Percentiles rank a stretch among this genome's conserved stretches.
Conservation (phyloP, 441 rosid species). For the Croton setiger region DNA sequence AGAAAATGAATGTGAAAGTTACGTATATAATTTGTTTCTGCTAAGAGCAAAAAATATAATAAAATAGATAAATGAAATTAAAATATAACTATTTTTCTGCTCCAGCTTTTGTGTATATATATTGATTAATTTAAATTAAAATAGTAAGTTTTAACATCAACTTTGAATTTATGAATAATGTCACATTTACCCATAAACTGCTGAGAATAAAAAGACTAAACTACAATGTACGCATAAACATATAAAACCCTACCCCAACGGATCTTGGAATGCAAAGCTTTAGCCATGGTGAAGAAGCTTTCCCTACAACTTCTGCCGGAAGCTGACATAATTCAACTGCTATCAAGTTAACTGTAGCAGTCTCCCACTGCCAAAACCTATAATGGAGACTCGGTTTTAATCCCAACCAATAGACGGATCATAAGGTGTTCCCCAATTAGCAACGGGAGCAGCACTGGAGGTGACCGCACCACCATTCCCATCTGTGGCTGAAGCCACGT, state of each 20-base stretch:
- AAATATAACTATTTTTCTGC: too few relatives aligned
- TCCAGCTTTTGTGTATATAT: too few relatives aligned
- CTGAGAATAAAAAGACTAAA: neutral
- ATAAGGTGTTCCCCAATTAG: slow-evolving; percentile 27
- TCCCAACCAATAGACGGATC: slow-evolving; percentile 31
- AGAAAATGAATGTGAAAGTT: too few relatives aligned
- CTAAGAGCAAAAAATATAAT: too few relatives aligned
- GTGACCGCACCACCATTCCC: slow-evolving; percentile 17
- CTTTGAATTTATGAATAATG: too few relatives aligned
- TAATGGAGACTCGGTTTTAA: slow-evolving; percentile 14
- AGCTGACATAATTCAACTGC: neutral
- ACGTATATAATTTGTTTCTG: too few relatives aligned
- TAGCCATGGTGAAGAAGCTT: neutral
- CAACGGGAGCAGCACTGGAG: slow-evolving; percentile 19
- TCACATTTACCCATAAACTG: too few relatives aligned
- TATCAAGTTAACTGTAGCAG: neutral
- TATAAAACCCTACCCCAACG: neutral
- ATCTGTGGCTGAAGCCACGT: slow-evolving; percentile 19
- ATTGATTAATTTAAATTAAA: too few relatives aligned
- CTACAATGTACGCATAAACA: neutral
- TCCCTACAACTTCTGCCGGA: neutral
- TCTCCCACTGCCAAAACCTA: neutral
- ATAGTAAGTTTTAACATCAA: too few relatives aligned
- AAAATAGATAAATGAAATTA: too few relatives aligned
- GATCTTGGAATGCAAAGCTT: neutral